Conservation (phyloP, 2,329 filamentous ascomycete genomes). For the Xylaria arbuscula region DNA sequence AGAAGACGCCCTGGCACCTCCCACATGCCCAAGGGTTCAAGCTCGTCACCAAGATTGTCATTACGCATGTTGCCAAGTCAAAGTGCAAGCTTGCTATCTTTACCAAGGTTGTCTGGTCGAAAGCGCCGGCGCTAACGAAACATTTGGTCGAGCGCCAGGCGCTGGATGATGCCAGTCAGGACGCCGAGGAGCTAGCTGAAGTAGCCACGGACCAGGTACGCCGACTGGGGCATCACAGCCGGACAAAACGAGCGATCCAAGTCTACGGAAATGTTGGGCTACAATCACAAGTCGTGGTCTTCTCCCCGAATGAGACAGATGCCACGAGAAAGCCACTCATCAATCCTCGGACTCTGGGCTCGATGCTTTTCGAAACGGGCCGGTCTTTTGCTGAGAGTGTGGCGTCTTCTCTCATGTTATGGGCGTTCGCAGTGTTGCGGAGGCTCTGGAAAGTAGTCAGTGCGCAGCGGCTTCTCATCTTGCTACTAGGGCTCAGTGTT, state of each 20-base stretch:
- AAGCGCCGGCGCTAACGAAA: conserved; percentile 70
- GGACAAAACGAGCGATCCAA: conserved; percentile 80
- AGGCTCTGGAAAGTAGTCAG: conserved; percentile 75
- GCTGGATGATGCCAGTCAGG: conserved; percentile 76
- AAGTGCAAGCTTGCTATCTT: conserved; percentile 92
- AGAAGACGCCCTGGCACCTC: conserved; percentile 81
- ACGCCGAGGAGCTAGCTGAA: conserved; percentile 79
- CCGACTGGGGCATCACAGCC: conserved; percentile 76
- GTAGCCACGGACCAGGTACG: conserved; percentile 81
- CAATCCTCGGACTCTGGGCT: conserved; percentile 70
- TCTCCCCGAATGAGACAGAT: conserved; percentile 63
- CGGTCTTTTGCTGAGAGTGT: conserved; percentile 80
- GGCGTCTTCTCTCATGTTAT: conserved; percentile 80
- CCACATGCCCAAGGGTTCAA: conserved; percentile 83
- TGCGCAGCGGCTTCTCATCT: conserved; percentile 79
- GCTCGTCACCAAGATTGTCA: conserved; percentile 88
- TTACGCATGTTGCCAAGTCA: conserved; percentile 91
- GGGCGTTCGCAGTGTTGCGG: conserved; percentile 73
- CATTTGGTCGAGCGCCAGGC: conserved; percentile 76
- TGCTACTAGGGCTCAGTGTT: conserved; percentile 74
- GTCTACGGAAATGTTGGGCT: conserved; percentile 82
- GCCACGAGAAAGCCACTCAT: conserved; percentile 67
- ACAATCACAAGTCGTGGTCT: conserved; percentile 71
- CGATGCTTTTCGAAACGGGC: conserved; percentile 77
- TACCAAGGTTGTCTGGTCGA: conserved; percentile 87